Evolutionary conservation across 1,139 yeast species (phyloP).

Genomic region (Suhomyces wounanorum): DNA sequence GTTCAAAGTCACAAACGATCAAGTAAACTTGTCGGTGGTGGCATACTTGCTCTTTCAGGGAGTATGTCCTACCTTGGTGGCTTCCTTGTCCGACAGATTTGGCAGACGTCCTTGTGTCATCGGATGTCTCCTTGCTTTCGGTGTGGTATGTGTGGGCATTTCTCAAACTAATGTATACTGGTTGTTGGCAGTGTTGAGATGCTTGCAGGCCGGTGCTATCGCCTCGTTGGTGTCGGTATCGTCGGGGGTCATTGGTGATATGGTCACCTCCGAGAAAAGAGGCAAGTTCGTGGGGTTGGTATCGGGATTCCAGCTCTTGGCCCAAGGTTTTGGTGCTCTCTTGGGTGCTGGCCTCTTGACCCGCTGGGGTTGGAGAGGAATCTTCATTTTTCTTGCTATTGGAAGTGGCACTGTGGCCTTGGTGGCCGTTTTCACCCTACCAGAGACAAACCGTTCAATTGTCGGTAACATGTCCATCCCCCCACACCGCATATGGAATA

Average conservation of each 20-base stretch:
- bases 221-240: constrained; percentile 70
- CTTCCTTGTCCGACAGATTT: constrained; percentile 58
- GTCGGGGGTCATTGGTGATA: constrained; percentile 69
- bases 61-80: constrained; percentile 27
- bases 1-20: constrained; percentile 55
- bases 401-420: constrained; percentile 49
- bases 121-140: constrained; percentile 16
- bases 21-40: constrained; percentile 67
- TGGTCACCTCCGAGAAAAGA: constrained; percentile 59
- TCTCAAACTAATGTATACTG: constrained; percentile 28
- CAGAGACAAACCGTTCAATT: constrained; percentile 69
- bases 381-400: constrained; percentile 73
- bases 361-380: constrained; percentile 70
- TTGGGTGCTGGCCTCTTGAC: constrained; percentile 68
- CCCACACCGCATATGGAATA: constrained; percentile 43
- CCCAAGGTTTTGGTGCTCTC: constrained; percentile 76
- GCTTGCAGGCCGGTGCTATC: constrained; percentile 69
- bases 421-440: constrained; percentile 47
- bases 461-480: constrained; percentile 66
- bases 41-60: constrained; percentile 74
- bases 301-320: constrained; percentile 65
- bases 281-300: constrained; percentile 66
- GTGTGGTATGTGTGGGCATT: constrained; percentile 28
- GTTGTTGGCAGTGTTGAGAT: constrained; percentile 49
- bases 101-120: constrained; percentile 63